A percentile compares a stretch with the other conserved stretches of the same genome.
Conservation (phyloP, 345 rosid species). For the Bruguiera gymnorhiza region DNA sequence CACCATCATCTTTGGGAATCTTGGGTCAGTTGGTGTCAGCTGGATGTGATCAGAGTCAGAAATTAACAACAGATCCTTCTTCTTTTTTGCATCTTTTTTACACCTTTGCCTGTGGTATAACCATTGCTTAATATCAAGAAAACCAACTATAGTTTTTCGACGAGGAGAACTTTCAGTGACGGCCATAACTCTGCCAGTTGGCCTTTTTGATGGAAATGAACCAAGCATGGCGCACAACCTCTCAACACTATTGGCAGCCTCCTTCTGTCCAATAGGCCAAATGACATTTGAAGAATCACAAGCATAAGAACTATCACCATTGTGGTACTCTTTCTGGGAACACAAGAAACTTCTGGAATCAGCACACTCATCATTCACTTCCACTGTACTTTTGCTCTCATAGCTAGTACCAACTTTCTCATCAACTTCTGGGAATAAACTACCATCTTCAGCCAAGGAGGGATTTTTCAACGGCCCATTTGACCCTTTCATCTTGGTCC, state of each 20-base stretch:
- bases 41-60: slow-evolving; percentile 47
- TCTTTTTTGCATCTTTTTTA: slow-evolving; percentile 38
- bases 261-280: slow-evolving; percentile 28
- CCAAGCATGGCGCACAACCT: slow-evolving; percentile 51
- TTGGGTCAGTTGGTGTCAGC: slow-evolving; percentile 61
- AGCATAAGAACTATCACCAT: slow-evolving; percentile 26
- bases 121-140: slow-evolving; percentile 69
- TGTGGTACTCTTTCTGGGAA: slow-evolving; percentile 23
- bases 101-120: slow-evolving; percentile 35
- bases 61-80: slow-evolving; percentile 26
- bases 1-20: slow-evolving; percentile 67
- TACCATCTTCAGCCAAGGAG: slow-evolving; percentile 32
- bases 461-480: slow-evolving; percentile 31
- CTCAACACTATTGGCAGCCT: slow-evolving; percentile 38
- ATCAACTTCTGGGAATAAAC: slow-evolving; percentile 25
- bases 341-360: slow-evolving; percentile 16
- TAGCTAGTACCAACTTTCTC: slow-evolving; percentile 19
- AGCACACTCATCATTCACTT: slow-evolving; percentile 21
- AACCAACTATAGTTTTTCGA: slow-evolving; percentile 66
- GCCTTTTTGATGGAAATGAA: slow-evolving; percentile 63
- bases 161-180: slow-evolving; percentile 58
- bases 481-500: slow-evolving; percentile 89
- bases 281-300: slow-evolving; percentile 25
- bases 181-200: slow-evolving; percentile 80
- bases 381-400: slow-evolving; percentile 35